Evolutionary conservation across 2,329 filamentous ascomycete species (phyloP), one percentile per base, ranked within the genome.

Genomic region (Whalleya microplaca): DNA sequence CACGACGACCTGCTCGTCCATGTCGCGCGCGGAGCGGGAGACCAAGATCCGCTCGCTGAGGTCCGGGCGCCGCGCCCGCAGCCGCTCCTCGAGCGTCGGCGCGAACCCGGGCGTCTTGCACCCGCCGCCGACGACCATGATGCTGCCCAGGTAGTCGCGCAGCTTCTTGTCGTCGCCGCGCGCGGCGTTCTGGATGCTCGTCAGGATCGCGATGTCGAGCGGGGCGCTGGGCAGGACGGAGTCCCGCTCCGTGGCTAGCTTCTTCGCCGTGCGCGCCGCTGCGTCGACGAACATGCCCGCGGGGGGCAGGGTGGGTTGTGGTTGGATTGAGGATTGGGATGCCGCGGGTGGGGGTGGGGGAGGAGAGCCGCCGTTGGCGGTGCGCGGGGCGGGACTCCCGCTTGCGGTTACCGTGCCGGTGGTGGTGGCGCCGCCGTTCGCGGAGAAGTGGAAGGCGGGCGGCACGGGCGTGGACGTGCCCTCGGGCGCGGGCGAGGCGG

Each of bases 1-100:
- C 8, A 89, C 88, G 51, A 98, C 90, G n/a, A 98, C 93, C 75
- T 97, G 92, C 58, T 95, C 92, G 75, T 99, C 95, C 78, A 99
- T 89, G 67, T 99, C 95, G 67, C 94, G 82, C 0, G 95, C 95
- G 81, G 81, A 95, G 58, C 82, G 79, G 59, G 84, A 86, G 50
- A 88, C 85, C 21, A 87, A 74, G 59, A 88, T 85, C 57, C 80
- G 78, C 29, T 88, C 86, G 19, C 75, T 74, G 44, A 88, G 73
- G 62, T 88, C 85, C 3, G 84, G 84, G 43, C 84, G 75, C 48
- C 88, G 80, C 59, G 83, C 81, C 67, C 91, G 87, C 48, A 98
- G 81, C 66, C 86, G 84, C 69, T 94, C 89, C 75, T 99, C 95
- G 2, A 99, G 81, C 60, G 90, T 91, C 2, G 87, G 83, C 20